Percentiles rank a stretch among this genome's conserved stretches.
Conservation (phyloP, 1,284 basidiomycete genomes). For the Puccinia coronata region DNA sequence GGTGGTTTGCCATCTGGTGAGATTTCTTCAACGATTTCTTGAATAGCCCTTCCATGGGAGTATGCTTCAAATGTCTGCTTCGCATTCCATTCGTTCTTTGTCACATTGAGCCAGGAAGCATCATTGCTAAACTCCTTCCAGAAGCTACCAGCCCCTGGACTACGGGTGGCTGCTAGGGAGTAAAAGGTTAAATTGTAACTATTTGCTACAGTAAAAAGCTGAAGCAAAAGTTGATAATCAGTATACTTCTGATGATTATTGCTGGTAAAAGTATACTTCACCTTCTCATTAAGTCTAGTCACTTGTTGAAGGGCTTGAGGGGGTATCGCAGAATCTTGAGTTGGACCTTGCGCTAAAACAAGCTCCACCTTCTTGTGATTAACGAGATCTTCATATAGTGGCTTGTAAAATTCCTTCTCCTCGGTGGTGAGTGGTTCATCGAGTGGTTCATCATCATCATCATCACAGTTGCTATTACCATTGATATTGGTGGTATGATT, state of each 20-base stretch:
- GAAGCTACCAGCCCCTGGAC: neutral
- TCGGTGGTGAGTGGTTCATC: neutral
- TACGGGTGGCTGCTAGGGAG: neutral
- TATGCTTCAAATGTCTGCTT: constrained; percentile 12
- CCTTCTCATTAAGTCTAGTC: neutral
- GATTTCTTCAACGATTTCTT: neutral
- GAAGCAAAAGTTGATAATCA: too few relatives aligned
- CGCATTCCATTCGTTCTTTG: neutral
- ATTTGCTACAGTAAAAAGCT: neutral
- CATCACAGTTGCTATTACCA: neutral
- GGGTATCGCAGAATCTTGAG: too few relatives aligned
- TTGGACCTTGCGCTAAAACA: neutral
- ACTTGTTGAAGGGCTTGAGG: neutral
- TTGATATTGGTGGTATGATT: neutral
- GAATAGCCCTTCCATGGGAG: constrained; percentile 6
- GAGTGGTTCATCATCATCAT: neutral
- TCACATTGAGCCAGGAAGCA: neutral
- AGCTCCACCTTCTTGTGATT: neutral
- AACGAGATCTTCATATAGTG: neutral
- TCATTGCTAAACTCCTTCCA: neutral
- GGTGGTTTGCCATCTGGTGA: neutral
- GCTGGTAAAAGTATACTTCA: neutral
- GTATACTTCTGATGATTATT: neutral
- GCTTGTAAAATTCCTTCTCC: neutral
- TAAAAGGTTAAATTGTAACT: neutral